Base-by-base conservation (phyloP, 2,329 filamentous ascomycete genomes). In the Huntiella savannae region DNA sequence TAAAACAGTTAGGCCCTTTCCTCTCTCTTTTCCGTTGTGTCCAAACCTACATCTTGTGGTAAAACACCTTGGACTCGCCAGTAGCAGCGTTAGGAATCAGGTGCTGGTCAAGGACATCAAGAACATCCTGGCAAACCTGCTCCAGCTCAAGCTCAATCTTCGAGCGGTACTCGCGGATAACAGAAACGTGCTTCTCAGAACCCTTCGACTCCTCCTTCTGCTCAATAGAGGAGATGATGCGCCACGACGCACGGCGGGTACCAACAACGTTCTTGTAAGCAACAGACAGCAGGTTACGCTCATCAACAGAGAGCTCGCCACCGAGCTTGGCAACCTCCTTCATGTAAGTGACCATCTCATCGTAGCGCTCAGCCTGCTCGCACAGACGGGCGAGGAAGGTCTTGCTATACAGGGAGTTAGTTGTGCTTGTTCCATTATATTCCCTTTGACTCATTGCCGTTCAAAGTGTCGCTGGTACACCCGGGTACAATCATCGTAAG, bases 291-390 rank as follows among this genome's bases (percentile, higher is more conserved):
- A 98, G 82, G 72, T 96, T 96, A 67, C 88, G 85, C 79, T 98
- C 91, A 66, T 96, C 88, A 58, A 96, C 88, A 54, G 78, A 80
- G 60, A 88, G 79, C 68, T 87, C 82, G 59, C 75, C 73, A 56
- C 73, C 75, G 57, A 79, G 65, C 71, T 94, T 92, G 68, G 88
- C 88, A 60, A 96, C 88, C 81, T 95, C 86, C 84, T 96, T 96
- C 91, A 96, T 96, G 74, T 88, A 95, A 63, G 79, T 86, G 59
- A 96, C 88, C 88, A 96, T 96, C 72, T 96, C 91, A 88, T 98
- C 88, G 71, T 98, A 98, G 64, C 88, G 88, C 77, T 96, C 91
- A 65, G 91, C 91, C 79, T 98, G 91, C 83, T 96, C 91, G 76
- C 91, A 96, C 65, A 98, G 86, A 73, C 91, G 81, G 68, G 91